Evolutionary conservation across 805 yeast genomes (phyloP).

Genomic region (Kluyveromyces nonfermentans): DNA sequence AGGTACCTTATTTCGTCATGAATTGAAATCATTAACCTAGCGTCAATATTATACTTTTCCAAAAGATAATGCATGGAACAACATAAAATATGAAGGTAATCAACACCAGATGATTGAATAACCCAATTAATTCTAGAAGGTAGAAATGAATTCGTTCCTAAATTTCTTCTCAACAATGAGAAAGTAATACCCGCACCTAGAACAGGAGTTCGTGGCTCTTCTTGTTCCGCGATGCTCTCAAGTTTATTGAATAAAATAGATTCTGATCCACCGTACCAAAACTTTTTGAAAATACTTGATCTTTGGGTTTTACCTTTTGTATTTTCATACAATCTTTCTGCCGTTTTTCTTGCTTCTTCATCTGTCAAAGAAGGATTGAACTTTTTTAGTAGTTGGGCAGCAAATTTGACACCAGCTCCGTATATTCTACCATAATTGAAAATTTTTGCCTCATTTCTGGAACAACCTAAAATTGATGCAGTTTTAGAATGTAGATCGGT

Average conservation of each 20-base stretch:
- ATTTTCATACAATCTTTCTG: constrained; percentile 58
- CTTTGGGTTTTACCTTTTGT: constrained; percentile 64
- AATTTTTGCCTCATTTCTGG: constrained; percentile 85
- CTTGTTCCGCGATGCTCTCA: constrained; percentile 78
- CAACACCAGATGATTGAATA: constrained; percentile 96
- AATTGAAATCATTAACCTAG: constrained; percentile 76
- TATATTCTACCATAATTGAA: constrained; percentile 96
- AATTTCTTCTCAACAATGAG: constrained; percentile 59
- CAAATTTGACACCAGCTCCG: constrained; percentile 94
- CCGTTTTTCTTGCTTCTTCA: constrained; percentile 53
- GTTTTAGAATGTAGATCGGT: constrained; percentile 95
- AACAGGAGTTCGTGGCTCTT: constrained; percentile 79
- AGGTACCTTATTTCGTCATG: constrained; percentile 91
- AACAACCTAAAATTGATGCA: constrained; percentile 79
- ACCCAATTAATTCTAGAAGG: constrained; percentile 97
- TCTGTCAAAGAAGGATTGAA: constrained; percentile 68
- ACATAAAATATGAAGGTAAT: constrained; percentile 76
- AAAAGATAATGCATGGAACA: constrained; percentile 81
- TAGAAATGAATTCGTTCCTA: constrained; percentile 56
- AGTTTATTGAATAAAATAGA: constrained; percentile 82
- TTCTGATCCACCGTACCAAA: constrained; percentile 89
- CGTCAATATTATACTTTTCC: constrained; percentile 54
- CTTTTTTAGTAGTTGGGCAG: constrained; percentile 71
- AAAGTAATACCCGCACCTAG: constrained; percentile 88
- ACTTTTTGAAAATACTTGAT: constrained; percentile 26